Base-by-base conservation (phyloP, 2,329 filamentous ascomycete genomes). In the Fusarium poae region DNA sequence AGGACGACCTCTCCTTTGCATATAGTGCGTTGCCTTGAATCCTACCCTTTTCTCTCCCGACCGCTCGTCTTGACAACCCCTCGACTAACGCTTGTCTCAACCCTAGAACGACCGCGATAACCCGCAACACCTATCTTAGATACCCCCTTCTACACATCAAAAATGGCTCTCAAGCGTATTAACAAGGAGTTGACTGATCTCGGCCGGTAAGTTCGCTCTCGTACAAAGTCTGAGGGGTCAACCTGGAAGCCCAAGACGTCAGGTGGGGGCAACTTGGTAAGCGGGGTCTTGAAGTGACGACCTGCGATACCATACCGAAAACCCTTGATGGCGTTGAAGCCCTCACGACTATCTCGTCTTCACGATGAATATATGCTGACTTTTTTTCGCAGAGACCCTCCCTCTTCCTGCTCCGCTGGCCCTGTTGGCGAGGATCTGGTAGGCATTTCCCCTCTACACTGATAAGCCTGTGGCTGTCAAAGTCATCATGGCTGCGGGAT, bases 391-490 rank as follows among this genome's bases (percentile, higher is more conserved):
- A 98, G 96, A 86, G 96, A 99, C 82, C 96, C 96, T 80, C 96
- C 96, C 79, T 98, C 96, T 63, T 98, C 95, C 75, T 99, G 96
- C 90, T 98, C 95, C 80, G 96, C 96, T 77, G 96, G 96, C 73
- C 96, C 96, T 75, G 91, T 97, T 78, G 94, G 94, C 82, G 95
- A 98, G 86, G 96, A 99, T 86, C 83, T 99, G 89, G 96, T 98
- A 94, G 79, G 93, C 86, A 68, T 49, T 70, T 71, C 71, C 73
- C 70, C 70, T 74, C 68, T 63, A 60, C 69, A 54, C 62, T 65
- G 67, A 72, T 54, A 68, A 67, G 63, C 63, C 68, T 58, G 51
- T 61, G 61, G 61, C 63, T 63, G 55, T 57, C 35, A 42, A 54
- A 51, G 65, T 53, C 48, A 32, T 66, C 55, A 64, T 71, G 65